A percentile compares a stretch with the other conserved stretches of the same genome.
Conservation (phyloP, 148 eudicot species). For the Fallopia convolvulus region DNA sequence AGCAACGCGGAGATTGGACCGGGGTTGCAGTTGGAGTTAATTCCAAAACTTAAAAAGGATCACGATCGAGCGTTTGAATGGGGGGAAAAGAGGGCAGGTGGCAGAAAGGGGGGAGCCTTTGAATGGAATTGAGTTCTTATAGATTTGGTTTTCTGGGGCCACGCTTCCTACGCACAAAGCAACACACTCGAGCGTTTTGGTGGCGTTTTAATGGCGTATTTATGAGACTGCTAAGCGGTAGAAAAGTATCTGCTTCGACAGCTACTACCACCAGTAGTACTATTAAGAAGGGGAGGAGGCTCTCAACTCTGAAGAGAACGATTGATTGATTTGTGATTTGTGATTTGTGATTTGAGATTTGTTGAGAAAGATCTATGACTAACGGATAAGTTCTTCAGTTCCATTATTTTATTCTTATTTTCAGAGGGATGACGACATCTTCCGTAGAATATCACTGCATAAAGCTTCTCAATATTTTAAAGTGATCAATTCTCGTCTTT, state of each 20-base stretch:
- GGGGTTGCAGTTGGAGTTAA: not conserved
- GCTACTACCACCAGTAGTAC: not conserved
- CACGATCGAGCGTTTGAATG: not conserved
- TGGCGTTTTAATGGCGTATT: conserved; percentile 2
- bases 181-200: not conserved
- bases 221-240: not conserved
- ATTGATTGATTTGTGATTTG: conserved; percentile 1
- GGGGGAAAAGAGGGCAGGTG: not conserved
- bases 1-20: not conserved
- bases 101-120: not conserved
- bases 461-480: too few species aligned
- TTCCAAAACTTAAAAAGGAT: not conserved
- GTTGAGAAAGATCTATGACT: not conserved
- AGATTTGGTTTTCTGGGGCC: conserved; percentile 10
- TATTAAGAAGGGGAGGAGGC: not conserved
- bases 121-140: conserved; percentile 7
- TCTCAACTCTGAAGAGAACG: not conserved
- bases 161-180: not conserved
- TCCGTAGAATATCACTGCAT: not conserved
- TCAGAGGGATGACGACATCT: not conserved
- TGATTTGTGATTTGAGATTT: not conserved
- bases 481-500: too few species aligned
- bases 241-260: conserved; percentile 5
- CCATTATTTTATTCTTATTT: not conserved
- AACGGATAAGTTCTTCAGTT: conserved; percentile 6